Evolutionary conservation across 768 basidiomycete genomes (phyloP), one percentile per base, ranked within the genome.

Genomic region (Tylopilus cervinicoccineus): DNA sequence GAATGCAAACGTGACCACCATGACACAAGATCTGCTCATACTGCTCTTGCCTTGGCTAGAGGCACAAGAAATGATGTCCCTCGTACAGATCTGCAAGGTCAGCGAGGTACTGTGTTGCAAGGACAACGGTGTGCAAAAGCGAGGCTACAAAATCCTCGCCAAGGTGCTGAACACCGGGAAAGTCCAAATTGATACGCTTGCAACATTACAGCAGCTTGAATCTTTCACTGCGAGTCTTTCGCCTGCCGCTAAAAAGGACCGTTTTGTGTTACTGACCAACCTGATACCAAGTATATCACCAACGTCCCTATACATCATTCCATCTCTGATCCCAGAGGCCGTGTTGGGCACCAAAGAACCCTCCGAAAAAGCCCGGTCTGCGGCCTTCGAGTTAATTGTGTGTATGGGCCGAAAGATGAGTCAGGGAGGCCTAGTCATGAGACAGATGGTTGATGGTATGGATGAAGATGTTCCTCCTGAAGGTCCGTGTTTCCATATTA

Each of bases 281-380:
- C 75, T 98, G 36, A 73, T 97, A 26, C 76, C 80, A 9, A 66
- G 68, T 20, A 76, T 98, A 27, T 83, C 90, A 0, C 66, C 84
- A 1, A 78, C 81, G 6, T 76, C 82, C 17, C 69, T 98, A 56
- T 88, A 96, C 56, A 69, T 95, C 41, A 84, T 99, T 41, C 88
- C 93, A 2, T 83, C 86, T 2, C 72, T 98, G 20, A 86, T 98
- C 38, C 92, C 95, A 4, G 96, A 99, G 70, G 90, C 88, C 13
- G 88, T 98, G 9, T 72, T 99, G 23, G 93, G 90, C 2, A 97
- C 94, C 12, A 99, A 99, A 65, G 95, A 99, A 63, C 90, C 93
- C 4, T 95, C 95, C 28, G 93, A 93, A 64, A 93, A 90, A 60
- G 85, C 93, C 0, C 78, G 96, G 40, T 77, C 76, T 43, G 91